Conservation (phyloP, 2,329 filamentous ascomycete species). For the Fusarium tuaranense region DNA sequence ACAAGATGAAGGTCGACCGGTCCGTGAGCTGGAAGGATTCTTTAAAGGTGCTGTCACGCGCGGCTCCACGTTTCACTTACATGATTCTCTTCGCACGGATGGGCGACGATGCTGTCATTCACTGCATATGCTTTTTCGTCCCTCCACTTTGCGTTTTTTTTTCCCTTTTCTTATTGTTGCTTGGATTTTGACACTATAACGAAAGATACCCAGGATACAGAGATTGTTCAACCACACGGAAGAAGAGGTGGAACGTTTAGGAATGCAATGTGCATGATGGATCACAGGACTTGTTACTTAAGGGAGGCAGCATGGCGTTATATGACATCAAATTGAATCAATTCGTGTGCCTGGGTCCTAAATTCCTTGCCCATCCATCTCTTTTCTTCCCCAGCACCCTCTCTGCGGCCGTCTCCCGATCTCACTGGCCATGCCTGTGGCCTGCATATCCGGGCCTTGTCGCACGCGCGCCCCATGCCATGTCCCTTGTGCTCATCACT, state of each 20-base stretch:
- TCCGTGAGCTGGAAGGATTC: slow-evolving; percentile 12
- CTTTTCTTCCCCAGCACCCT: background rate
- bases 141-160: background rate
- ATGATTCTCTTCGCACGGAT: slow-evolving; percentile 15
- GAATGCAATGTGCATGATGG: slow-evolving; percentile 17
- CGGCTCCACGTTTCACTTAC: slow-evolving; percentile 32
- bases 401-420: background rate
- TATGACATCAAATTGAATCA: slow-evolving; percentile 18
- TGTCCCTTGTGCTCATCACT: background rate
- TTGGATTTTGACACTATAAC: background rate
- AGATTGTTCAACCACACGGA: slow-evolving; percentile 1
- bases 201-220: background rate
- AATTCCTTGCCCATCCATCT: background rate
- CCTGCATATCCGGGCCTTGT: background rate
- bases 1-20: slow-evolving; percentile 8
- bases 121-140: background rate
- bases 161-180: background rate
- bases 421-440: background rate
- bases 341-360: background rate
- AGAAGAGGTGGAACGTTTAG: background rate
- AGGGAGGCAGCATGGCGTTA: slow-evolving; percentile 20
- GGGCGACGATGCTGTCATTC: slow-evolving; percentile 1
- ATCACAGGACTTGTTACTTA: background rate
- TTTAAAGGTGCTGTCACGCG: slow-evolving; percentile 8
- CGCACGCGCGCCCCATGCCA: background rate